Evolutionary conservation across 805 yeast species (phyloP), one percentile per base, ranked within the genome.

Genomic region (Teunomyces gatunensis): DNA sequence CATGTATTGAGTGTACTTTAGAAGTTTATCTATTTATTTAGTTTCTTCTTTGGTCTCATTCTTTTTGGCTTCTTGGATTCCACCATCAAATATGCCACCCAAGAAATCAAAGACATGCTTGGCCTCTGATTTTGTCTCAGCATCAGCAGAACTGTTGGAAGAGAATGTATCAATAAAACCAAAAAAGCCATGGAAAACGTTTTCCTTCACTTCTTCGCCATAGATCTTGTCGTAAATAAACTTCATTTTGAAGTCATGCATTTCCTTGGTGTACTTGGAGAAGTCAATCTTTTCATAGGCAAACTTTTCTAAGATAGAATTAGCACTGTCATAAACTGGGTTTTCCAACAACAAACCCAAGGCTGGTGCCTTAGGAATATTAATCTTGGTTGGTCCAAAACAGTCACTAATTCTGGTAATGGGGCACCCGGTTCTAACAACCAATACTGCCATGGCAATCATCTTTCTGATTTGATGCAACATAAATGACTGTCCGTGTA

Each of bases 401-500:
- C 96, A 87, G 58, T 89, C 88, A 6, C 71, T 62, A 52, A 94
- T 87, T 57, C 96, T 81, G 21, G 78, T 78, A 28, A 80, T 61
- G 3, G 97, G 96, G 60, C 91, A 83, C 9, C 96, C 94, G 15
- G 94, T 84, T 61, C 99, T 79, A 18, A 92, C 83, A 13, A 87
- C 81, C 48, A 92, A 74, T 0, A 91, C 81, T 1, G 96, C 96
- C 95, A 92, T 85, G 18, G 97, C 92, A 50, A 94, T 89, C 98
- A 94, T 94, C 64, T 94, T 94, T 64, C 99, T 83, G 61, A 94
- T 94, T 75, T 92, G 99, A 69, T 92, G 98, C 53, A 94, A 77
- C 98, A 94, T 94, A 68, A 94, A 94, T 3, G 97, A 89, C 70
- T 94, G 99, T 6, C 99, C 99, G 65, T 94, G 99, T 55, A 94